Percentiles rank a stretch among this genome's conserved stretches.
phyloP scores from a whole-genome alignment of 2,329 filamentous ascomycete species.

The Alternaria solani region DNA sequence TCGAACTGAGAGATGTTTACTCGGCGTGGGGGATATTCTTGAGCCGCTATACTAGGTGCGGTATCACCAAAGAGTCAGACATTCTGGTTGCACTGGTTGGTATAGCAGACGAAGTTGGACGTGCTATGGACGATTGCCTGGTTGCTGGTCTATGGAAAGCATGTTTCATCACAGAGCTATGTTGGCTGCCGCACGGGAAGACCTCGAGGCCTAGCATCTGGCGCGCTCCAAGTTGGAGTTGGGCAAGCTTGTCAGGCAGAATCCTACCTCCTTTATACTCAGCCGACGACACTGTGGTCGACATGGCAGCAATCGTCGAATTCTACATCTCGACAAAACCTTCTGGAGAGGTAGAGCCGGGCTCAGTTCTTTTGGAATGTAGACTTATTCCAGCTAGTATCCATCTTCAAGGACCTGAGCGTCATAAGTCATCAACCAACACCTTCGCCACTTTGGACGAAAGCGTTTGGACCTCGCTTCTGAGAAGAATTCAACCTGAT shows the following conservation, averaged over 20 bases:
- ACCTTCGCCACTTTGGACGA: not conserved
- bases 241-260: not conserved
- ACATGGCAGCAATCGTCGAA: not conserved
- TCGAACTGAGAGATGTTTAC: too few relatives aligned
- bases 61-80: not conserved
- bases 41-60: rapidly evolving
- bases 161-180: not conserved
- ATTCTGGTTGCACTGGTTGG: not conserved
- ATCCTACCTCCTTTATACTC: not conserved
- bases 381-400: not conserved
- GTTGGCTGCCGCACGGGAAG: rapidly evolving
- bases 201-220: not conserved
- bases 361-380: not conserved
- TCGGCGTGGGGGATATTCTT: too few relatives aligned
- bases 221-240: not conserved
- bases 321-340: not conserved
- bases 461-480: not conserved
- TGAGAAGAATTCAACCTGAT: not conserved
- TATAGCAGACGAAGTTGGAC: not conserved
- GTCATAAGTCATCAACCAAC: not conserved
- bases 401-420: too few relatives aligned
- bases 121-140: not conserved
- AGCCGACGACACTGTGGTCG: not conserved
- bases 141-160: not conserved
- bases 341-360: not conserved